Evolutionary conservation across 768 basidiomycete species (phyloP), one percentile per base, ranked within the genome.

Genomic region (Rhizopogon roseolus): DNA sequence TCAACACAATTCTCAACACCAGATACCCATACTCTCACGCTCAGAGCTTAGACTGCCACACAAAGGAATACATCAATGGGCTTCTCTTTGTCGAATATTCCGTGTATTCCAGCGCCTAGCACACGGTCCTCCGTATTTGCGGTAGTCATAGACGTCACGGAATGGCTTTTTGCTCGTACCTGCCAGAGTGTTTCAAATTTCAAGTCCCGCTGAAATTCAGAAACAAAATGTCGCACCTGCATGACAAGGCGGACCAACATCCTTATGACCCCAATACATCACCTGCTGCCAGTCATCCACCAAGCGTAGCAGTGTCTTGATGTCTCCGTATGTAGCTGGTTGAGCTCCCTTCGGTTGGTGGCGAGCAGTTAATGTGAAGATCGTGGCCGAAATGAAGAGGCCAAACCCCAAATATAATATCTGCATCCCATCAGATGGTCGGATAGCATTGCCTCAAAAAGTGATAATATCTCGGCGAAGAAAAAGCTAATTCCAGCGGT

Each of bases 221-320:
- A 7, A 7, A 7, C 1, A n/a, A 16, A 16, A 16, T n/a, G 16
- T 7, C 16, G 37, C 50, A 62, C 66, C 66, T 0, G 61, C 63
- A 53, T 59, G 63, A 42, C 22, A 44, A 19, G 17, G 41, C 0
- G 53, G 43, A 36, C 57, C 54, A 13, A 7, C 27, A 1, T 42
- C 42, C 16, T 66, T 68, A 17, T 59, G 57, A 19, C 64, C 66
- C 63, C 66, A 68, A 66, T 60, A 63, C 60, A 65, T 65, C 4
- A 53, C 62, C 1, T 57, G 52, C 13, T 52, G 50, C 60, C 60
- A 56, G 19, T 60, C 60, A 28, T 61, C 60, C 11, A 61, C 40
- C n/a, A 55, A 52, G 49, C 56, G 53, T 8, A 52, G 49, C 19
- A 59, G 40, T 14, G 58, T 59, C 27, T 61, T 58, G 5, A 61